Percentiles rank a stretch among this genome's conserved stretches.
These are phyloP conservation scores for Oryza coarctata DNA, from an alignment of 176 grass and related monocot genomes.

Conservation along the genomic window DNA sequence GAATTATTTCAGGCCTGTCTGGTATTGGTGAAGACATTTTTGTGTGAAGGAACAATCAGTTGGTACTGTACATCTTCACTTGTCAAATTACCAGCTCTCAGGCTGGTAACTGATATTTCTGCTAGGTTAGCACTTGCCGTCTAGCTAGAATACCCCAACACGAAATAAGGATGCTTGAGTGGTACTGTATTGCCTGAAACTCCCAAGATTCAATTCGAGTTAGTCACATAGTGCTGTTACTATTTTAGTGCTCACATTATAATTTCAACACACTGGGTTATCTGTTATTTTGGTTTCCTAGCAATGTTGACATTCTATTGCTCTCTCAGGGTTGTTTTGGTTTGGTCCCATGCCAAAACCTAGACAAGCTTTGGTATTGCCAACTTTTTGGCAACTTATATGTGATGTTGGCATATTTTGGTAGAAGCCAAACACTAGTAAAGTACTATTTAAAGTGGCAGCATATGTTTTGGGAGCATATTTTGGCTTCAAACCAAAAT, in stretches of 20 bases:
- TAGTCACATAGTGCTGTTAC: not conserved
- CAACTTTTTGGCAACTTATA: no score
- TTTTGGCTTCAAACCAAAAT: no score
- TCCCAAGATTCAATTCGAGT: not conserved
- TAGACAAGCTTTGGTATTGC: no score
- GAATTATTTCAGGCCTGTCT: slow-evolving; percentile 21
- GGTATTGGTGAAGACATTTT: not conserved
- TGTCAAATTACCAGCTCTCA: not conserved
- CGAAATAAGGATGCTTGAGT: slow-evolving; percentile 19
- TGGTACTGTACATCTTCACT: not conserved
- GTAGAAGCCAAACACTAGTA: no score
- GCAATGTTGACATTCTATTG: not conserved
- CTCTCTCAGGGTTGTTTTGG: no score
- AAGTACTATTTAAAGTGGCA: no score
- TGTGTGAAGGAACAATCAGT: not conserved
- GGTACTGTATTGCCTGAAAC: not conserved
- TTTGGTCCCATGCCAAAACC: no score
- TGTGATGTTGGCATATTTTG: no score
- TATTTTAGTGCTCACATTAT: slow-evolving; percentile 12
- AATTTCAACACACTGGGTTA: not conserved
- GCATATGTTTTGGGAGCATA: no score
- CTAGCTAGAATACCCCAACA: not conserved
- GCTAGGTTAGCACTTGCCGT: not conserved
- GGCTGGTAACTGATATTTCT: not conserved
- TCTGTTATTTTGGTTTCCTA: not conserved